Conservation (phyloP, 768 basidiomycete genomes). For the Pulveroboletus frians region DNA sequence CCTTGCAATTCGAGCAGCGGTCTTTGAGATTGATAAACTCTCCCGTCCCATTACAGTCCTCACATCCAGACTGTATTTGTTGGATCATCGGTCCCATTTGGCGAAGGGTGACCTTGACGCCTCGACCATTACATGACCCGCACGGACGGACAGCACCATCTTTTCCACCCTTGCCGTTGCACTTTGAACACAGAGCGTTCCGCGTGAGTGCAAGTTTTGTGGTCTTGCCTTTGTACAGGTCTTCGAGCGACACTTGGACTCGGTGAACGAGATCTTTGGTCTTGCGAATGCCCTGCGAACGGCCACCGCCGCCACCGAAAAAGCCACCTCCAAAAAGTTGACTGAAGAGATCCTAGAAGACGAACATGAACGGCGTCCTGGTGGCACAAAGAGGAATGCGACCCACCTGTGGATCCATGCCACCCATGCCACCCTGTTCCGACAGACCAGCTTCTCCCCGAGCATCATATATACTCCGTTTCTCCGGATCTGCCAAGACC, state of each 20-base stretch:
- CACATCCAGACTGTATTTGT: constrained; percentile 93
- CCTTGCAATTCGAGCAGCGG: constrained; percentile 87
- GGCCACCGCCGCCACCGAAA: constrained; percentile 63
- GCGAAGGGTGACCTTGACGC: constrained; percentile 84
- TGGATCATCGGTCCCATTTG: constrained; percentile 99
- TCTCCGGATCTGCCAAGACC: constrained; percentile 83
- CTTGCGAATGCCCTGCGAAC: constrained; percentile 73
- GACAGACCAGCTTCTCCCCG: constrained; percentile 89
- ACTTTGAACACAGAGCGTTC: constrained; percentile 89
- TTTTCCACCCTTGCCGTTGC: constrained; percentile 96
- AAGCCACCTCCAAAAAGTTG: constrained; percentile 88
- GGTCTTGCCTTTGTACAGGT: constrained; percentile 98
- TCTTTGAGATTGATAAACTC: constrained; percentile 94
- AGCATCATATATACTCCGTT: constrained; percentile 77
- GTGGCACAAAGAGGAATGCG: not conserved
- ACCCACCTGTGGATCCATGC: constrained; percentile 91
- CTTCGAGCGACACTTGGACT: constrained; percentile 93
- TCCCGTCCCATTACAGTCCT: constrained; percentile 90
- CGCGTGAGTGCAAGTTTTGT: constrained; percentile 96
- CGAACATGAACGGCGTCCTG: not conserved
- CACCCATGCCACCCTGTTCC: constrained; percentile 85
- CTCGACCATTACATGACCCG: constrained; percentile 76
- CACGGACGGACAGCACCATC: constrained; percentile 90
- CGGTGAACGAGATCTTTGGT: constrained; percentile 99
- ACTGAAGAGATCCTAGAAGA: constrained; percentile 82